Base-by-base conservation (phyloP, 202 grass and related monocot species). In the Brachypodium distachyon region DNA sequence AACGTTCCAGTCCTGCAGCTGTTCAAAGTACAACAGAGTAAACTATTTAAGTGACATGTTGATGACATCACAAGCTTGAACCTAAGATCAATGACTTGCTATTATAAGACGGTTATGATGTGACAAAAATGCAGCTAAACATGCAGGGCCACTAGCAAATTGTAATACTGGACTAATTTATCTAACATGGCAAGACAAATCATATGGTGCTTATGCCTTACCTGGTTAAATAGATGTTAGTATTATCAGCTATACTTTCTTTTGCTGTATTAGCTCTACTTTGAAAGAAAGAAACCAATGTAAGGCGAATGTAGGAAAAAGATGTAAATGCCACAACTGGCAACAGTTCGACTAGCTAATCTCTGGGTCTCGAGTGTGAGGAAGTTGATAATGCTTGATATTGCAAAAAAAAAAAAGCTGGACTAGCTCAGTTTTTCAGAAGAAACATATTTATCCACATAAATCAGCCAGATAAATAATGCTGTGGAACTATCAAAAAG, bases 1-100 rank as follows among this genome's bases (percentile, higher is more conserved):
- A 89, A 6, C 67, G 82, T 66, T 89, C 91, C 74, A 97, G 81
- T 59, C 94, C 94, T 37, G 89, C 82, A 94, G 94, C 94, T 97
- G 89, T 94, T 55, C 72, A 85, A 84, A 89, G 65, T 40, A 85
- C 42, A 80, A 53, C 33, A 55, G 40, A 88, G 42, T 76, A 23
- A 88, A 66, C 25, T 33, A 81, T 56, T 78, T 61, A 81, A 32
- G 42, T 59, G 41, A 65, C 64, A 77, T 4, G 75, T 81, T 57
- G 57, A 70, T 55, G 36, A 44, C 29, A 57, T 10, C 25, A 81
- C 6, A 39, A 67, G 32, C 49, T 72, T 64, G 19, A 65, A 77
- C 48, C 23, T 40, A 43, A 67, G 17, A 67, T 18, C 40, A 28
- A 12, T 37, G 23, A 17, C 39, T 73, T 22, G 6, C 41, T 73